These are phyloP conservation scores for Puccinellia tenuiflora DNA, from an alignment of 176 grass and related monocot species.

Conservation along the genomic window DNA sequence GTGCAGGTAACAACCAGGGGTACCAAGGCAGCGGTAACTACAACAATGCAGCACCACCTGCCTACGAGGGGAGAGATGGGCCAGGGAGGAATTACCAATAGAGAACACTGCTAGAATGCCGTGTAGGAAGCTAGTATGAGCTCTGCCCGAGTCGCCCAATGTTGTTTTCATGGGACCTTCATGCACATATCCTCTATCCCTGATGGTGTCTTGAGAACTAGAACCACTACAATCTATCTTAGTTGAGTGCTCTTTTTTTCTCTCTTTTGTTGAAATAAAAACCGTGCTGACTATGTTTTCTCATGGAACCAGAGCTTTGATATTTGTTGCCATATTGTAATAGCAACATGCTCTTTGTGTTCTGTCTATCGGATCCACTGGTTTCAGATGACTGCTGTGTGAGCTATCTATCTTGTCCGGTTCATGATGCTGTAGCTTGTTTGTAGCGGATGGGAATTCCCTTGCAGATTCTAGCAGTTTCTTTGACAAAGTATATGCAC, in stretches of 20 bases:
- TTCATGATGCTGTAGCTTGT: not conserved
- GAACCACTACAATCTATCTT: not conserved
- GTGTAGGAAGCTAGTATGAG: constrained; percentile 10
- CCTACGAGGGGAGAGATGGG: not conserved
- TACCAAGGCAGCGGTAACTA: not conserved
- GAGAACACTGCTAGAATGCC: not conserved
- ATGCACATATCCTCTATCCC: constrained; percentile 1
- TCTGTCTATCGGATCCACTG: not conserved
- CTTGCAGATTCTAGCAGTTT: not conserved
- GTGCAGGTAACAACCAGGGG: not conserved
- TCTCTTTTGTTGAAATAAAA: constrained; percentile 12
- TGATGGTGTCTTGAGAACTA: constrained; percentile 1
- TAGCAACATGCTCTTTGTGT: not conserved
- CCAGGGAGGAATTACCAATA: constrained; percentile 30
- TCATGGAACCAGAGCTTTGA: not conserved
- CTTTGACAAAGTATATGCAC: too few relatives aligned
- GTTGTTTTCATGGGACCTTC: not conserved
- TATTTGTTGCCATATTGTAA: too few relatives aligned
- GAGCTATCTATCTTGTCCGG: not conserved
- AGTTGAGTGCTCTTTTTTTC: not conserved
- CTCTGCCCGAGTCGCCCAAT: not conserved
- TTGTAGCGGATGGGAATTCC: not conserved
- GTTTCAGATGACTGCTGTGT: not conserved
- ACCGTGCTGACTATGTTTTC: not conserved
- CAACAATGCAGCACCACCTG: not conserved